Conservation (phyloP, 352 stramenopile genomes). For the Globisporangium sylvaticum region DNA sequence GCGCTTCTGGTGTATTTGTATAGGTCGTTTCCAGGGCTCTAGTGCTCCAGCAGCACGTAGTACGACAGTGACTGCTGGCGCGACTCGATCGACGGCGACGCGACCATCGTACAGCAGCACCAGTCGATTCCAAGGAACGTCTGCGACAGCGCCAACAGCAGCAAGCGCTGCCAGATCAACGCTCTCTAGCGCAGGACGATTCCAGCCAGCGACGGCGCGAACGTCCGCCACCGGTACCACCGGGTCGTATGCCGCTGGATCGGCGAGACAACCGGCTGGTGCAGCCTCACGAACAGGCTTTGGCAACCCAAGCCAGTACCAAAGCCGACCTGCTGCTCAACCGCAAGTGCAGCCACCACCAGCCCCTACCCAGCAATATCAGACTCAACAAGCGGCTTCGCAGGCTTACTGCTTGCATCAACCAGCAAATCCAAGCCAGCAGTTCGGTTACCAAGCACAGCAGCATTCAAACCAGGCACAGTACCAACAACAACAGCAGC, state of each 20-base stretch:
- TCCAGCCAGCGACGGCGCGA: background rate
- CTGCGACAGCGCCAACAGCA: background rate
- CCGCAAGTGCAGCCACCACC: slow-evolving; percentile 13
- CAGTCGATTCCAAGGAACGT: slow-evolving; percentile 1
- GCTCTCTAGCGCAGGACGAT: background rate
- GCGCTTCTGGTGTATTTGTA: background rate
- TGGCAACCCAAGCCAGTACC: slow-evolving; percentile 1
- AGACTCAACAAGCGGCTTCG: slow-evolving; percentile 23
- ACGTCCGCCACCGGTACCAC: background rate
- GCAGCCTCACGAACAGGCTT: background rate
- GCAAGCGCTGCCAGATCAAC: background rate
- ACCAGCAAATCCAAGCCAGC: background rate
- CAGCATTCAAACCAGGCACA: slow-evolving; percentile 7
- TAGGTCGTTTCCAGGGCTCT: slow-evolving; percentile 12
- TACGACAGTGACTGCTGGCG: background rate
- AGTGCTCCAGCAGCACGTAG: background rate
- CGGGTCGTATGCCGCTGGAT: background rate
- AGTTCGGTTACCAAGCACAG: slow-evolving; percentile 4
- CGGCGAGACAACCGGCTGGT: background rate
- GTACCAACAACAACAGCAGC: slow-evolving; percentile 22
- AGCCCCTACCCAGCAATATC: slow-evolving; percentile 23
- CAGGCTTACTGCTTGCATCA: slow-evolving; percentile 34
- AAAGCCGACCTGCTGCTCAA: slow-evolving; percentile 3
- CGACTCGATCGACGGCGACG: background rate
- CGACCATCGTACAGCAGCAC: background rate